These are phyloP conservation scores for Corylus americana DNA, from an alignment of 306 rosid genomes.

Conservation along the genomic window DNA sequence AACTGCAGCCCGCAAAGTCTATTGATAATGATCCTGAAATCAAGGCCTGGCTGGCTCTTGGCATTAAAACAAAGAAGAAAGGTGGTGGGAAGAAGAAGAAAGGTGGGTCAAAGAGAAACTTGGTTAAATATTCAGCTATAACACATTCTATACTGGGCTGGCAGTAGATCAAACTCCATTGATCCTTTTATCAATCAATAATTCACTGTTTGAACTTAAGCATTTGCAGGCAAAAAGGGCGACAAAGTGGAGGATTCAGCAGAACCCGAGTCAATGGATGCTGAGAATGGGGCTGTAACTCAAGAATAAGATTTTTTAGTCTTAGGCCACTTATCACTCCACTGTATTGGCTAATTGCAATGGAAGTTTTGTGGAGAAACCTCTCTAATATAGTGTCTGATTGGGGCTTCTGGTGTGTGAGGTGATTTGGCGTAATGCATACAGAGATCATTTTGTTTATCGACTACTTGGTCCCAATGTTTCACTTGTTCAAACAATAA, in stretches of 20 bases:
- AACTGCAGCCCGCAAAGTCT: conserved; percentile 74
- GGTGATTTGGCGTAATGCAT: neutral
- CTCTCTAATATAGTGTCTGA: neutral
- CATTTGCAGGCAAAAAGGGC: conserved; percentile 68
- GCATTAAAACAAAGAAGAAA: conserved; percentile 83
- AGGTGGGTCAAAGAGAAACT: conserved; percentile 42
- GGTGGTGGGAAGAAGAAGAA: conserved; percentile 99
- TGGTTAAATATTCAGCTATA: neutral
- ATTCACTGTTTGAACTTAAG: neutral
- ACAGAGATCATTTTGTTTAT: neutral
- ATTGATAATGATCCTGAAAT: conserved; percentile 79
- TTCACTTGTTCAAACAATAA: too few species aligned
- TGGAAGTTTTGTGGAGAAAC: neutral
- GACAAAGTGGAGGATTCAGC: conserved; percentile 67
- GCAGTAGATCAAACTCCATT: neutral
- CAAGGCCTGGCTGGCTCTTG: conserved; percentile 87
- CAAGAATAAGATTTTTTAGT: neutral
- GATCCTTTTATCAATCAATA: neutral
- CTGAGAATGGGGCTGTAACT: conserved; percentile 4
- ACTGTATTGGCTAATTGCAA: neutral
- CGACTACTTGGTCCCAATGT: too few species aligned
- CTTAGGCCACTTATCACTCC: neutral
- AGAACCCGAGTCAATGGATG: conserved; percentile 67
- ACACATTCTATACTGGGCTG: neutral
- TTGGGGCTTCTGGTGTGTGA: neutral